Conservation (phyloP, 2,329 filamentous ascomycete species). For the Iodosphaeria phyllophila region DNA sequence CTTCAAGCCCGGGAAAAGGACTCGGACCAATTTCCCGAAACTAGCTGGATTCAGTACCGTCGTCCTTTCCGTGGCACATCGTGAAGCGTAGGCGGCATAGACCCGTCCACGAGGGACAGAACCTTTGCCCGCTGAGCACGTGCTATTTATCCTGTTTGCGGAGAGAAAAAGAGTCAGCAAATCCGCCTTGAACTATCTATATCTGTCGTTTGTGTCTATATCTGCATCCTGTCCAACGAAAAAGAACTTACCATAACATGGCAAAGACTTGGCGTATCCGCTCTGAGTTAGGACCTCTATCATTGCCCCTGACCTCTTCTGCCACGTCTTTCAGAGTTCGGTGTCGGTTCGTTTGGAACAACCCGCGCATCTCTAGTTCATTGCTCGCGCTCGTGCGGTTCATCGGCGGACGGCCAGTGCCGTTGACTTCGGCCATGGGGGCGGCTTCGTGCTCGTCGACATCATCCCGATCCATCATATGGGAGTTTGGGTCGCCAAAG, state of each 20-base stretch:
- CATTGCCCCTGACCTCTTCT: conserved; percentile 57
- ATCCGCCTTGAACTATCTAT: too few species aligned
- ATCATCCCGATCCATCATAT: conserved; percentile 41
- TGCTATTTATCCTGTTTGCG: conserved; percentile 52
- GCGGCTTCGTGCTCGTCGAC: conserved; percentile 37
- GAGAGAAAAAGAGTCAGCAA: too few species aligned
- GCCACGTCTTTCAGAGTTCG: conserved; percentile 55
- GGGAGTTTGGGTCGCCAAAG: conserved; percentile 38
- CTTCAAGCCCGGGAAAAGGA: conserved; percentile 89
- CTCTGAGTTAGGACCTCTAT: conserved; percentile 65
- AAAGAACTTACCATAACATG: conserved; percentile 61
- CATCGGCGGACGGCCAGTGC: conserved; percentile 36
- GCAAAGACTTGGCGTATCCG: conserved; percentile 73
- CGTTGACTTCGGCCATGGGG: conserved; percentile 21
- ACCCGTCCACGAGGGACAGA: conserved; percentile 87
- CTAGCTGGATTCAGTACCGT: conserved; percentile 92
- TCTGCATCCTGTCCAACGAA: too few species aligned
- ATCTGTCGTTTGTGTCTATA: too few species aligned
- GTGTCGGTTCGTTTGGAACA: conserved; percentile 51
- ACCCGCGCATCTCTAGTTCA: conserved; percentile 60
- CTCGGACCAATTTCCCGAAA: conserved; percentile 90
- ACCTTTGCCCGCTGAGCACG: conserved; percentile 56
- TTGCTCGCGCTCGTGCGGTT: conserved; percentile 58
- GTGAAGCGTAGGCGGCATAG: conserved; percentile 85
- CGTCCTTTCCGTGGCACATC: conserved; percentile 83